Evolutionary conservation across 2,329 filamentous ascomycete species (phyloP), one percentile per base, ranked within the genome.

Genomic region (Westerdykella aurantiaca): DNA sequence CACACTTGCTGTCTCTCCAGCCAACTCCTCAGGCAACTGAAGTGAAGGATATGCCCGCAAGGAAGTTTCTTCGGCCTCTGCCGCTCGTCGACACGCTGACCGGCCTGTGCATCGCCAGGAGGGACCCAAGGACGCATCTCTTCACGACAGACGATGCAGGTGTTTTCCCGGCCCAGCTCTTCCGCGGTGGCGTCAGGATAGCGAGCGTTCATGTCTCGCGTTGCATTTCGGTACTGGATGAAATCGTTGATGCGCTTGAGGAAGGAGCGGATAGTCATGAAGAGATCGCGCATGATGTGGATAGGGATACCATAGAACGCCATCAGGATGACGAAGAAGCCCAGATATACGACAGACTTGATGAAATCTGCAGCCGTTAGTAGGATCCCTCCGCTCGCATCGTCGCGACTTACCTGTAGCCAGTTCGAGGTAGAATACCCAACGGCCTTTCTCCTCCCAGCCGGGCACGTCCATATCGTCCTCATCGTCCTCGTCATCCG

Each of bases 141-240:
- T 65, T 98, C 93, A 48, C 93, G 82, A 67, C 93, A 98, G 43
- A 98, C 95, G 56, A 98, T 98, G 67, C 93, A 98, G 2, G 93
- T 94, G 58, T 94, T 88, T 63, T 96, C 91, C 39, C 86, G 78
- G 22, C 76, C 74, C 18, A 98, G 80, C 52, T 98, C 91, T 53
- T 94, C 88, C 2, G 80, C 77, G 1, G 87, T 95, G 1, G 93
- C 93, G 64, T 98, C 93, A 4, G 87, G 86, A 63, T 96, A 97
- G 57, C 81, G 75, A 47, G 81, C 80, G 61, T 95, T 93, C 89
- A 98, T 97, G 63, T 97, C 88, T 53, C 85, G 80, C 3, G 95
- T 89, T 2, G 93, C 93, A 58, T 88, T 88, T 45, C 90, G 83
- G 66, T 97, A 98, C 47, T 88, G 83, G 51, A 95, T 72, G 52